Evolutionary conservation across 2,329 filamentous ascomycete genomes (phyloP).

Genomic region (Rhinocladiella similis): DNA sequence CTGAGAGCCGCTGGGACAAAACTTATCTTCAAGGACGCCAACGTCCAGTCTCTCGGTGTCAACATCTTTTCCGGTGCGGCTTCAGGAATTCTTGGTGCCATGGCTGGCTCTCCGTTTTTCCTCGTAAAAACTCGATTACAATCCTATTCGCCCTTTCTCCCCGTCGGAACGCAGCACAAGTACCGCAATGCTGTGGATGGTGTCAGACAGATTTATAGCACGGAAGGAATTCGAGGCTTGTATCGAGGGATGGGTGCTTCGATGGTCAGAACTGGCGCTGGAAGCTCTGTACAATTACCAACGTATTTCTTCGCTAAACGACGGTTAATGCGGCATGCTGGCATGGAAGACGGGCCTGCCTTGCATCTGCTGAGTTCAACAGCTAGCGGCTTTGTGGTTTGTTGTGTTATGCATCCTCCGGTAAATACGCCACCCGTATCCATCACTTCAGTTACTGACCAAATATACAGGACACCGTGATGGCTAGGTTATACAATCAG

Average conservation of each 20-base stretch:
- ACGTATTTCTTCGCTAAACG: slow-evolving; percentile 99
- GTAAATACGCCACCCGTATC: slow-evolving; percentile 51
- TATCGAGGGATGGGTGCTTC: slow-evolving; percentile 90
- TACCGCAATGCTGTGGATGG: slow-evolving; percentile 87
- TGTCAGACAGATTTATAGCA: slow-evolving; percentile 71
- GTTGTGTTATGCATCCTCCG: slow-evolving; percentile 96
- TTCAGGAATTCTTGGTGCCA: slow-evolving; percentile 87
- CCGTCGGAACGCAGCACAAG: slow-evolving; percentile 93
- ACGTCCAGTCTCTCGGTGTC: slow-evolving; percentile 80
- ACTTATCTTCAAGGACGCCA: slow-evolving; percentile 68
- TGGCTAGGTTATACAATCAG: slow-evolving; percentile 99
- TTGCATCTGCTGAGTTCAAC: slow-evolving; percentile 88
- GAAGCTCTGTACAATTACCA: slow-evolving; percentile 91
- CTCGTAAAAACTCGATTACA: slow-evolving; percentile 95
- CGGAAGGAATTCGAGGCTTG: slow-evolving; percentile 76
- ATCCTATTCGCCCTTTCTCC: slow-evolving; percentile 87
- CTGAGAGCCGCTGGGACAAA: slow-evolving; percentile 72
- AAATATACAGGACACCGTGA: slow-evolving; percentile 73
- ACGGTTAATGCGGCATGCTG: slow-evolving; percentile 74
- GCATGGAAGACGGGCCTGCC: slow-evolving; percentile 85
- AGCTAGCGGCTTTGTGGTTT: slow-evolving; percentile 91
- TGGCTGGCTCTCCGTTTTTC: slow-evolving; percentile 95
- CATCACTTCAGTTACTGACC: slow-evolving; percentile 20
- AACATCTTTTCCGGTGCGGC: slow-evolving; percentile 92
- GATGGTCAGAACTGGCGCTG: slow-evolving; percentile 94